These are phyloP conservation scores for Ogataea ganodermae DNA, from an alignment of 805 yeast genomes.

Conservation along the genomic window DNA sequence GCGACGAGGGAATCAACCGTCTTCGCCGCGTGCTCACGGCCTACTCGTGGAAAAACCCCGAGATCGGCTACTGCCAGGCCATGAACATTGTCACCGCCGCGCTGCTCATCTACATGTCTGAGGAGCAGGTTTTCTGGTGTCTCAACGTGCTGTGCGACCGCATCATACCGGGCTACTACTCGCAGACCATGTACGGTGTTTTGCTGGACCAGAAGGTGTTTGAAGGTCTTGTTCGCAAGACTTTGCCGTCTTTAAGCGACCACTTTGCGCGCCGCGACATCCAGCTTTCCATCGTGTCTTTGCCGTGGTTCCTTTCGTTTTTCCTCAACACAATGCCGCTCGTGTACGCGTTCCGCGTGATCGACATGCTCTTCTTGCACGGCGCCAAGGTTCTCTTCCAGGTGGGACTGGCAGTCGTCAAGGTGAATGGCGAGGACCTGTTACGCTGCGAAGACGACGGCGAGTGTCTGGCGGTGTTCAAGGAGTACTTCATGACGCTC, in stretches of 20 bases:
- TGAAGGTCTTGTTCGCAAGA: slow-evolving; percentile 84
- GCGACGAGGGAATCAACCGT: slow-evolving; percentile 78
- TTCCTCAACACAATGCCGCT: slow-evolving; percentile 93
- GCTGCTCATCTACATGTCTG: slow-evolving; percentile 79
- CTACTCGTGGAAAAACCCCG: slow-evolving; percentile 95
- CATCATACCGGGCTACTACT: slow-evolving; percentile 92
- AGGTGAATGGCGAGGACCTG: slow-evolving; percentile 83
- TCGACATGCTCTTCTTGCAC: slow-evolving; percentile 86
- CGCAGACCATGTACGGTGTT: slow-evolving; percentile 97
- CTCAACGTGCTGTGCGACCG: slow-evolving; percentile 77
- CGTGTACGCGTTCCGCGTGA: slow-evolving; percentile 86
- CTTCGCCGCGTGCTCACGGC: slow-evolving; percentile 88
- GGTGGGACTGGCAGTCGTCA: slow-evolving; percentile 87
- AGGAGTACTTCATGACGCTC: slow-evolving; percentile 74
- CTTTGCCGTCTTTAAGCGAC: slow-evolving; percentile 85
- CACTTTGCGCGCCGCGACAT: slow-evolving; percentile 80
- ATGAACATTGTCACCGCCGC: slow-evolving; percentile 94
- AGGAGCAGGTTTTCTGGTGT: slow-evolving; percentile 97
- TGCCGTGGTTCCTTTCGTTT: slow-evolving; percentile 94
- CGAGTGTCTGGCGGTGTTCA: slow-evolving; percentile 79
- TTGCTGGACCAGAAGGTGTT: slow-evolving; percentile 90
- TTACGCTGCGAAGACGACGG: slow-evolving; percentile 89
- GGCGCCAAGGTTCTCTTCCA: slow-evolving; percentile 91
- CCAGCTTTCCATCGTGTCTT: slow-evolving; percentile 86
- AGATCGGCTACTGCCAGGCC: slow-evolving; percentile 97